Base-by-base conservation (phyloP, 495 filamentous ascomycete species). In the Penicillium atrosanguineum region DNA sequence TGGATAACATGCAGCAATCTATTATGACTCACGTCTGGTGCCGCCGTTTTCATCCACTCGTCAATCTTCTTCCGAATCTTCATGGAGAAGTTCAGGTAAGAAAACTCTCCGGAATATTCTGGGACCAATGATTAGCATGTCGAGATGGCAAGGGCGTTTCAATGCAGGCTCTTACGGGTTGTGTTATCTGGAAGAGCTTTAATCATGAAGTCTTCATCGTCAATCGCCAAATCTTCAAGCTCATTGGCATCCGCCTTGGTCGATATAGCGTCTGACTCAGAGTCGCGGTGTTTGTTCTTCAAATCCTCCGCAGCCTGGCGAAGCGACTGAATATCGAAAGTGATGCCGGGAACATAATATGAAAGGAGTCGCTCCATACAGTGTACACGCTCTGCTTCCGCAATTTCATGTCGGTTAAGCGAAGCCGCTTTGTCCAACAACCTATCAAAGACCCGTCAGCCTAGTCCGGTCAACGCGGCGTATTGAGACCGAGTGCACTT, bases 21-120 rank as follows among this genome's bases (percentile, higher is more conserved):
- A 6, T 6, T 14, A 34, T 43, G 25, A 50, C 55, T 56, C 69
- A 78, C 76, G 49, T 75, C 75, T 42, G 72, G 73, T 7, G 67
- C 67, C 4, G 69, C 70, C 0, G 61, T 69, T 46, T 74, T 74
- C 71, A 75, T 76, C 72, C 70, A 77, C 44, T 77, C 74, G 40
- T 76, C 74, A 28, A 78, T 79, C 45, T 74, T 77, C 57, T 70
- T 69, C 47, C 74, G 61, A 38, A 77, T 78, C 50, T 77, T 76
- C 70, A 72, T 75, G 6, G 74, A 76, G 43, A 80, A 79, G 44
- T 79, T 79, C 36, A 78, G 56, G 47, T 79, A 77, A 0, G 77
- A 80, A 50, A 78, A 80, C 52, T 80, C 77, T 15, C 77, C 77
- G 4, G 77, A 80, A 50, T 80, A 80, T 53, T 80, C 77, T 80